phyloP scores from a whole-genome alignment of 2,329 filamentous ascomycete genomes.

The Cercospora beticola region DNA sequence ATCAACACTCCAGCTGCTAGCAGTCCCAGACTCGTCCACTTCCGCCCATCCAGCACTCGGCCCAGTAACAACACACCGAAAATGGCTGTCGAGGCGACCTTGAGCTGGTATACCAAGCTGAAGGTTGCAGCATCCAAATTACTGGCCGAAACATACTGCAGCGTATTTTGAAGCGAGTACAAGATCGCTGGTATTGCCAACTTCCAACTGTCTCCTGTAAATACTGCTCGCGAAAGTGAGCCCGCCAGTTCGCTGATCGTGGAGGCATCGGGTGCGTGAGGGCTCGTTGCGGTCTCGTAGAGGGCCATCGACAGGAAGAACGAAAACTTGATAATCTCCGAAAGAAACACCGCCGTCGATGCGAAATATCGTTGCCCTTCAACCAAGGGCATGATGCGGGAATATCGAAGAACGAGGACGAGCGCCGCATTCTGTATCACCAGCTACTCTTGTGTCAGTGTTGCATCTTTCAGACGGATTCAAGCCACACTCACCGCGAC shows the following conservation, averaged over 20 bases:
- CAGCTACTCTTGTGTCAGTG: constrained; percentile 53
- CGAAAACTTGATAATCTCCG: constrained; percentile 85
- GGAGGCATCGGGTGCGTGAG: constrained; percentile 74
- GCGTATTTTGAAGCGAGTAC: constrained; percentile 88
- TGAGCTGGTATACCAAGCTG: constrained; percentile 89
- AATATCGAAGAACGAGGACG: constrained; percentile 89
- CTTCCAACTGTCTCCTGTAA: constrained; percentile 92
- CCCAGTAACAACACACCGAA: constrained; percentile 80
- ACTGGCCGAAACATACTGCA: constrained; percentile 88
- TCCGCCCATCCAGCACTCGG: constrained; percentile 66
- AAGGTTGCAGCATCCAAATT: constrained; percentile 92
- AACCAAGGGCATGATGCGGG: constrained; percentile 81
- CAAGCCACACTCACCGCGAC: constrained; percentile 51
- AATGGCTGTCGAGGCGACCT: constrained; percentile 86
- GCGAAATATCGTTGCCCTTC: constrained; percentile 87
- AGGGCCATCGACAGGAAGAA: constrained; percentile 84
- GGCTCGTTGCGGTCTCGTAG: constrained; percentile 79
- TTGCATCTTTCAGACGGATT: constrained; percentile 14
- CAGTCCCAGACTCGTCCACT: constrained; percentile 77
- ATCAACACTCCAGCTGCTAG: constrained; percentile 80
- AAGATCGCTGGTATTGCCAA: constrained; percentile 82
- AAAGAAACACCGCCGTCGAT: constrained; percentile 90
- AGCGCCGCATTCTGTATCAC: constrained; percentile 78
- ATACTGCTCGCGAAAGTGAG: constrained; percentile 76
- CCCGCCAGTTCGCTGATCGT: constrained; percentile 59